A percentile compares a stretch with the other conserved stretches of the same genome.
Conservation (phyloP, 768 basidiomycete species). For the Mycena rebaudengoi region DNA sequence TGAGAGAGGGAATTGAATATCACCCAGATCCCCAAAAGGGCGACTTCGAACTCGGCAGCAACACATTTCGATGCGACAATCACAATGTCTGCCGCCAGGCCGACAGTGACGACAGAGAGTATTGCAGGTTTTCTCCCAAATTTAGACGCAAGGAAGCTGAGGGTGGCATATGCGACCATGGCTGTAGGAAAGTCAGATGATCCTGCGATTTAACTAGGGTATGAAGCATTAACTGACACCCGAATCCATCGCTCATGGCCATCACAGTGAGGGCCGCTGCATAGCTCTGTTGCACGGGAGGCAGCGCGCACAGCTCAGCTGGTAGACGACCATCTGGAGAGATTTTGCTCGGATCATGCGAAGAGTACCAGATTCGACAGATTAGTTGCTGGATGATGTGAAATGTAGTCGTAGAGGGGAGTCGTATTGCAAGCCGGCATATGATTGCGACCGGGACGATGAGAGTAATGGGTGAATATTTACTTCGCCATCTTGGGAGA, state of each 20-base stretch:
- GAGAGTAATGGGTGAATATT: slow-evolving; percentile 1
- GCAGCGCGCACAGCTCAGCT: slow-evolving; percentile 15
- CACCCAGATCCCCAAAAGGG: slow-evolving; percentile 13
- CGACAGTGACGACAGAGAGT: slow-evolving; percentile 2
- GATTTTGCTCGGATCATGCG: background rate
- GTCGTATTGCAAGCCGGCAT: slow-evolving; percentile 16
- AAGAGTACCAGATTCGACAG: slow-evolving; percentile 10
- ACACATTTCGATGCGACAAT: slow-evolving; percentile 4
- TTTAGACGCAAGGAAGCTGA: slow-evolving; percentile 12
- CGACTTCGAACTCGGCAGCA: background rate
- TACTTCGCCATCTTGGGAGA: background rate
- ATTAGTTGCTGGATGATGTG: slow-evolving; percentile 16
- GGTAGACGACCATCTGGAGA: slow-evolving; percentile 6
- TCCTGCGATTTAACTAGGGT: background rate
- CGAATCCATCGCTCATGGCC: slow-evolving; percentile 18
- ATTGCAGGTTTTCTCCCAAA: slow-evolving; percentile 17
- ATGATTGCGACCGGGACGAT: slow-evolving; percentile 16
- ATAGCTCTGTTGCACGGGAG: slow-evolving; percentile 14
- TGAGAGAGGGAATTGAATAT: slow-evolving; percentile 14
- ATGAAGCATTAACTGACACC: slow-evolving; percentile 1
- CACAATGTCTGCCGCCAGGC: slow-evolving; percentile 13
- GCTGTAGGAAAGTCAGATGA: slow-evolving; percentile 1
- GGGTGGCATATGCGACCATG: slow-evolving; percentile 8
- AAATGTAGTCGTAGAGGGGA: slow-evolving; percentile 23
- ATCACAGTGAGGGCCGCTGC: slow-evolving; percentile 1